phyloP scores from a whole-genome alignment of 1,284 basidiomycete genomes.

The Tylopilus sp. region DNA sequence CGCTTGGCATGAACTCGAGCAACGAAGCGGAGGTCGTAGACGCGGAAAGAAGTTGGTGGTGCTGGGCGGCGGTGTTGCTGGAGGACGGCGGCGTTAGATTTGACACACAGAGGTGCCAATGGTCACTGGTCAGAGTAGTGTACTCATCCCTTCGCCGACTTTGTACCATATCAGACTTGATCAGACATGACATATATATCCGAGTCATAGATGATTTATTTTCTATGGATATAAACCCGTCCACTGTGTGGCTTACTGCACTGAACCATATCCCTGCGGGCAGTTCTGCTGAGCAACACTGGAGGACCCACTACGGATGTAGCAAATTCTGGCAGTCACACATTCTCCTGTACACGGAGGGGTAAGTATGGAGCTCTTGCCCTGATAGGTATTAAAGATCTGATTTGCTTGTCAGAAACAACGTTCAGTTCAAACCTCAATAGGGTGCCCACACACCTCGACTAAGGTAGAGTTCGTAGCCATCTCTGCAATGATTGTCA shows the following conservation, averaged over 20 bases:
- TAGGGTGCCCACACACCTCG: constrained; percentile 40
- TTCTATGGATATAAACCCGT: too few species aligned
- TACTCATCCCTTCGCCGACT: constrained; percentile 1
- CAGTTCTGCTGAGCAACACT: constrained; percentile 61
- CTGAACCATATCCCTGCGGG: constrained; percentile 60
- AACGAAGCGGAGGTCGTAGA: constrained; percentile 52
- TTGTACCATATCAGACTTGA: constrained; percentile 27
- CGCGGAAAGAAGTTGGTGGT: constrained; percentile 64
- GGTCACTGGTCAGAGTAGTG: background rate
- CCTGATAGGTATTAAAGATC: constrained; percentile 71
- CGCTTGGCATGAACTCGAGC: constrained; percentile 81
- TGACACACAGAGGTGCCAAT: background rate
- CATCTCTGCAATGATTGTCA: constrained; percentile 52
- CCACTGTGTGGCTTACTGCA: constrained; percentile 43
- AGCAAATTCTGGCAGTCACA: constrained; percentile 70
- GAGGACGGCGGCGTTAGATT: constrained; percentile 41
- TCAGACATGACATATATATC: constrained; percentile 3
- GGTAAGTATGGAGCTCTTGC: constrained; percentile 60
- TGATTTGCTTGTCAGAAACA: constrained; percentile 30
- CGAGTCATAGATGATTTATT: too few species aligned
- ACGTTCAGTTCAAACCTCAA: background rate
- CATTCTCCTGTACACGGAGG: constrained; percentile 63
- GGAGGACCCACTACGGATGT: constrained; percentile 72
- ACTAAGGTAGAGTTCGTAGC: constrained; percentile 57
- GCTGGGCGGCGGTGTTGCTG: constrained; percentile 57